Evolutionary conservation across 352 stramenopile species (phyloP).

Genomic region (Halophytophthora polymorphica): DNA sequence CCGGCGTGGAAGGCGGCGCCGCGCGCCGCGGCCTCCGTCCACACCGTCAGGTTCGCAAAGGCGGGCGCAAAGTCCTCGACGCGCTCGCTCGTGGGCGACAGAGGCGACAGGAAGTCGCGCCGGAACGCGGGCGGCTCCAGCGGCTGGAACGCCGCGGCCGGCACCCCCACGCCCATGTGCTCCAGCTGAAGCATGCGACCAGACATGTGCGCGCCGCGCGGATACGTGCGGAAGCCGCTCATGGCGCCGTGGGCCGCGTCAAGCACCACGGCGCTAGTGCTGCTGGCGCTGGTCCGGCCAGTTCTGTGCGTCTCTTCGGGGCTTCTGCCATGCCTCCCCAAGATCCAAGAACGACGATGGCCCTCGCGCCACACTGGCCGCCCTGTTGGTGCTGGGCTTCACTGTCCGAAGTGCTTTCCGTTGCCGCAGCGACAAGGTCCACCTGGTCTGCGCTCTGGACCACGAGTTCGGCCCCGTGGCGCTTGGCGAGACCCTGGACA

Average conservation of each 20-base stretch:
- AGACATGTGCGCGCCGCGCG: slow-evolving; percentile 29
- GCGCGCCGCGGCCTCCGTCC: slow-evolving; percentile 27
- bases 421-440: too few species aligned
- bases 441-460: too few species aligned
- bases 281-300: too few species aligned
- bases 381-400: too few species aligned
- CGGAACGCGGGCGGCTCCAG: not conserved
- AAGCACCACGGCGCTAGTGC: too few species aligned
- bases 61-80: slow-evolving; percentile 6
- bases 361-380: too few species aligned
- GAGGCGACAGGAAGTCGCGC: not conserved
- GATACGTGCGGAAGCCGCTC: slow-evolving; percentile 24
- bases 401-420: too few species aligned
- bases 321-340: not conserved
- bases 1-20: slow-evolving; percentile 22
- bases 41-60: slow-evolving; percentile 38
- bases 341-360: too few species aligned
- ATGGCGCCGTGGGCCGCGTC: slow-evolving; percentile 5
- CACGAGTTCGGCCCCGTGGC: too few species aligned
- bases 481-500: too few species aligned
- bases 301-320: too few species aligned
- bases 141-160: not conserved
- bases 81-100: slow-evolving; percentile 4
- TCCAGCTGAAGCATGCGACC: slow-evolving; percentile 35
- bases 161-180: slow-evolving; percentile 8